A percentile compares a stretch with the other conserved stretches of the same genome.
phyloP scores from a whole-genome alignment of 2,329 filamentous ascomycete genomes.

The Microascus cirrosus region DNA sequence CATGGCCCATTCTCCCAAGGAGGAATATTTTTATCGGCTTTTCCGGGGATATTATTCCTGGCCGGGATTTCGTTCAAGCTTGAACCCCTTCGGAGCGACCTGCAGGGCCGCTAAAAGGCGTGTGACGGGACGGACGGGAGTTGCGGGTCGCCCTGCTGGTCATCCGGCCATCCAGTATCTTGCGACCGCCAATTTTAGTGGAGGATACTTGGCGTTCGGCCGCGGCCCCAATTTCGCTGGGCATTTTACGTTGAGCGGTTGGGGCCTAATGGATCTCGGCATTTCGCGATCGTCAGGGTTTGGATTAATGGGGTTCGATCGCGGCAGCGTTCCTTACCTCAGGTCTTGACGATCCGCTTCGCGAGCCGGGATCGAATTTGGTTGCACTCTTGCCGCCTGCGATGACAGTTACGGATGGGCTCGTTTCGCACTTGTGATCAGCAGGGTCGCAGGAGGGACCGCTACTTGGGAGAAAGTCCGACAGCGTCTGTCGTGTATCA shows the following conservation, averaged over 20 bases:
- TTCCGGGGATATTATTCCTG: neutral
- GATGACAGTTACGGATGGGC: no score
- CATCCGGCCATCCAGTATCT: neutral
- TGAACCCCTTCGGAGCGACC: neutral
- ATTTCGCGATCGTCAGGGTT: neutral
- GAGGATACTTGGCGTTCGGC: neutral
- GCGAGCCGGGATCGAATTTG: neutral
- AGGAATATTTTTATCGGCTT: neutral
- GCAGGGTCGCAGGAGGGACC: no score
- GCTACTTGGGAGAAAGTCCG: no score
- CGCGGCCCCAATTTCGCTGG: neutral
- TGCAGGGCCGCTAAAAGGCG: neutral
- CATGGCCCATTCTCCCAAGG: neutral
- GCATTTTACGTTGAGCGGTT: neutral
- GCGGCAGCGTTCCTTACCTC: neutral
- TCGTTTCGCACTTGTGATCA: no score
- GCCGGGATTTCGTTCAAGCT: neutral
- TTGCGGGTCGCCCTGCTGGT: neutral
- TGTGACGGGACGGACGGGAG: neutral
- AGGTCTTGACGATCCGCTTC: neutral
- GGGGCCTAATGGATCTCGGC: neutral
- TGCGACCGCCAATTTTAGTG: neutral
- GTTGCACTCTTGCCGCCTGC: neutral
- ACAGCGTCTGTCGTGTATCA: no score
- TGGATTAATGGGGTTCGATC: neutral